phyloP scores from a whole-genome alignment of 768 basidiomycete species.

The Pleurotus tuoliensis region DNA sequence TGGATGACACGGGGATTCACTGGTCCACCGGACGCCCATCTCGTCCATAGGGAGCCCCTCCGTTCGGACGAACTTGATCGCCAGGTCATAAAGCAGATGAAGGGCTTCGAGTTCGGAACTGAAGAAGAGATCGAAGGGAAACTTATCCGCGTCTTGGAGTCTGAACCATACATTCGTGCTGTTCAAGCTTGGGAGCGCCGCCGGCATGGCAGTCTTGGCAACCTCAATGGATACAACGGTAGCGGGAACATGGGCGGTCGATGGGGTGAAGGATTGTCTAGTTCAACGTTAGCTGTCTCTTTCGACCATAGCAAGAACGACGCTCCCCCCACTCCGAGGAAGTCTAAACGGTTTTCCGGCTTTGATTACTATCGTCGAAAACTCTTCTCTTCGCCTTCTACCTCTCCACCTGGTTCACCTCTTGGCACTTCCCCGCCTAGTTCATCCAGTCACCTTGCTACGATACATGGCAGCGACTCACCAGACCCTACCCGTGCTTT shows the following conservation, averaged over 20 bases:
- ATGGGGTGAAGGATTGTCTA: conserved; percentile 59
- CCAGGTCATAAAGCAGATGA: conserved; percentile 85
- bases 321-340: conserved; percentile 46
- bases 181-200: conserved; percentile 79
- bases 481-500: conserved; percentile 89
- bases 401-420: conserved; percentile 39
- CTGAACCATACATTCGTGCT: conserved; percentile 71
- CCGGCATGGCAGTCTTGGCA: conserved; percentile 31
- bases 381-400: conserved; percentile 62
- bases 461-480: conserved; percentile 44
- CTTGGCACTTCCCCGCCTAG: conserved; percentile 52
- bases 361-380: conserved; percentile 94
- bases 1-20: conserved; percentile 90
- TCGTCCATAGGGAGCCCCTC: conserved; percentile 86
- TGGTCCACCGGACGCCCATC: conserved; percentile 76
- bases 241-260: conserved; percentile 32
- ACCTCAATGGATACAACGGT: conserved; percentile 30
- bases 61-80: conserved; percentile 86
- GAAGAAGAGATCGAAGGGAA: conserved; percentile 81
- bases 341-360: conserved; percentile 85
- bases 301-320: conserved; percentile 47
- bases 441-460: conserved; percentile 47
- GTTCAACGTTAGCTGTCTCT: conserved; percentile 67
- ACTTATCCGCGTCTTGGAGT: conserved; percentile 68
- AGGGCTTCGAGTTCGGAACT: conserved; percentile 93